phyloP scores from a whole-genome alignment of 2,329 filamentous ascomycete genomes.

The Sarocladiaceae sp. region DNA sequence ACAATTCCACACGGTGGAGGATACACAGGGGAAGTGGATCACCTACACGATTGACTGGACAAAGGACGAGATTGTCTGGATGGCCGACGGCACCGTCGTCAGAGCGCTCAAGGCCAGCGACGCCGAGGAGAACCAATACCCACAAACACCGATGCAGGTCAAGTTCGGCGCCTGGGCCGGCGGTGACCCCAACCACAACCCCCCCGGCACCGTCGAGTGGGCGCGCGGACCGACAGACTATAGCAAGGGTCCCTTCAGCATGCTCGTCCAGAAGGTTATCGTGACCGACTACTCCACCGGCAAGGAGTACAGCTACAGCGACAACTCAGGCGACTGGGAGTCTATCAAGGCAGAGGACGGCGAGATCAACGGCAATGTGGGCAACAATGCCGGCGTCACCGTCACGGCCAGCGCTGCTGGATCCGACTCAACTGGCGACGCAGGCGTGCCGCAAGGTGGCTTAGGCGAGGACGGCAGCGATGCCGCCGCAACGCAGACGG shows the following conservation, averaged over 20 bases:
- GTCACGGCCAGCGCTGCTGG: conserved; percentile 54
- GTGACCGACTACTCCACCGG: conserved; percentile 93
- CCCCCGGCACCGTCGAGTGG: conserved; percentile 81
- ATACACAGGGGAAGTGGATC: conserved; percentile 70
- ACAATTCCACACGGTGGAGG: conserved; percentile 62
- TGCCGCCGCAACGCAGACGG: conserved; percentile 49
- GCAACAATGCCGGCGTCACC: conserved; percentile 43
- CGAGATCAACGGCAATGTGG: conserved; percentile 61
- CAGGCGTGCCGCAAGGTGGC: conserved; percentile 64
- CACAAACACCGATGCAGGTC: conserved; percentile 91
- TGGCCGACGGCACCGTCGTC: conserved; percentile 70
- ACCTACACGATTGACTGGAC: conserved; percentile 95
- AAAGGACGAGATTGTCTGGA: conserved; percentile 75
- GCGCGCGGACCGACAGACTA: conserved; percentile 83
- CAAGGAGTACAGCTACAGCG: conserved; percentile 73
- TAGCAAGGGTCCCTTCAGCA: conserved; percentile 72
- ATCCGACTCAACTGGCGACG: conserved; percentile 54
- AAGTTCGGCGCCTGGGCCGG: conserved; percentile 91
- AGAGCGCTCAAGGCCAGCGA: conserved; percentile 66
- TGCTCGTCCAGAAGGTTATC: conserved; percentile 70
- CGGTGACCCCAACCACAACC: conserved; percentile 69
- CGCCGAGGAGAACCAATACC: conserved; percentile 70
- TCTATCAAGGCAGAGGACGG: conserved; percentile 81
- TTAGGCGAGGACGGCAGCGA: conserved; percentile 49
- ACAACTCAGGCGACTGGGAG: conserved; percentile 69